These are phyloP conservation scores for Drechslerella stenobrocha DNA, from an alignment of 2,329 filamentous ascomycete genomes.

Conservation along the genomic window DNA sequence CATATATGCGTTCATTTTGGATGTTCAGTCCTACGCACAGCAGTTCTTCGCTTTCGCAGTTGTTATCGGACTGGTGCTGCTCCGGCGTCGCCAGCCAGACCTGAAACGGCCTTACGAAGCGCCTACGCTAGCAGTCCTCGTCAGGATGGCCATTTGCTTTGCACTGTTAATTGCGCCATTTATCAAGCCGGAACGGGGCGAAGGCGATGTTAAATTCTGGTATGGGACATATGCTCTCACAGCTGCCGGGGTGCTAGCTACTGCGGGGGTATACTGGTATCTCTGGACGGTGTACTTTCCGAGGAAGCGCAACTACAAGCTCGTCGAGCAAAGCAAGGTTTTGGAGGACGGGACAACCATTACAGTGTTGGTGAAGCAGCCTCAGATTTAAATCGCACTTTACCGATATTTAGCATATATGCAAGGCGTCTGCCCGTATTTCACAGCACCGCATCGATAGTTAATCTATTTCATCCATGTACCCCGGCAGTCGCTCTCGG, in stretches of 20 bases:
- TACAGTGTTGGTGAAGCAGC: conserved; percentile 60
- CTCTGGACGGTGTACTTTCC: conserved; percentile 68
- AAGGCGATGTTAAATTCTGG: conserved; percentile 43
- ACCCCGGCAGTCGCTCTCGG: too few relatives aligned
- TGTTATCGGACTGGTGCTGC: conserved; percentile 64
- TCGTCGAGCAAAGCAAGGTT: conserved; percentile 66
- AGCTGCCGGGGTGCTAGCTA: conserved; percentile 56
- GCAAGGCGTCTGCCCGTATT: background rate
- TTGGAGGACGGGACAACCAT: conserved; percentile 70
- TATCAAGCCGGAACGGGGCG: conserved; percentile 23
- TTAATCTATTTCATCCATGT: background rate
- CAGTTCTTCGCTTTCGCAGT: conserved; percentile 36
- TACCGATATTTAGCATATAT: conserved; percentile 7
- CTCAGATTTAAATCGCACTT: conserved; percentile 15
- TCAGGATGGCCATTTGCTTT: conserved; percentile 50
- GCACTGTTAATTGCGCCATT: conserved; percentile 39
- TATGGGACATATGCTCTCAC: conserved; percentile 38
- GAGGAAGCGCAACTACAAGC: conserved; percentile 62
- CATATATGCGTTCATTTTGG: conserved; percentile 73
- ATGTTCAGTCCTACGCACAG: conserved; percentile 61
- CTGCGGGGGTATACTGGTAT: conserved; percentile 69
- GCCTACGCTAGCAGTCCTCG: conserved; percentile 58
- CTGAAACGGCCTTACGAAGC: conserved; percentile 58
- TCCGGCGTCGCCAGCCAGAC: conserved; percentile 57
- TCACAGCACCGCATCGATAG: background rate